Evolutionary conservation across 148 eudicot species (phyloP).

Genomic region (Silene uniflora): DNA sequence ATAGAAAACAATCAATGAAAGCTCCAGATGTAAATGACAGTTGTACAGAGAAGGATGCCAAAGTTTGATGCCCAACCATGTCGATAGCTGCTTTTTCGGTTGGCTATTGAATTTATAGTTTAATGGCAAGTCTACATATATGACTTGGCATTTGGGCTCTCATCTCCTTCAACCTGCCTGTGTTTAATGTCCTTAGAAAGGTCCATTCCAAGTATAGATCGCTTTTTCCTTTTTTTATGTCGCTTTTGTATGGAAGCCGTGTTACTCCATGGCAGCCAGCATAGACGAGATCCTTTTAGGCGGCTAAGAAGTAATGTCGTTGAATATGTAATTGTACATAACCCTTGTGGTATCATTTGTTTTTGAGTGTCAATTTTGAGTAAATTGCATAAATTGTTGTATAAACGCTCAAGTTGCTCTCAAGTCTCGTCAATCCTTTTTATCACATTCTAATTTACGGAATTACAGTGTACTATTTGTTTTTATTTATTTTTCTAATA

Average conservation of each 20-base stretch:
- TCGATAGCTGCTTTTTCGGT: conserved; percentile 9
- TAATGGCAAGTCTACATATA: not conserved
- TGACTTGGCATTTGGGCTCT: not conserved
- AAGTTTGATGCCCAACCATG: not conserved
- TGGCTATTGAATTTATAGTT: not conserved
- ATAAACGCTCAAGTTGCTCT: not conserved
- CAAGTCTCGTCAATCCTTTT: no score
- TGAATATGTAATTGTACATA: conserved; percentile 1
- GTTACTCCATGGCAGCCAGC: not conserved
- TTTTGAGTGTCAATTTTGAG: not conserved
- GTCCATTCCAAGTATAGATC: conserved; percentile 1
- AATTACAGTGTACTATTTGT: no score
- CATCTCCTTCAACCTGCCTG: not conserved
- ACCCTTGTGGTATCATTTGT: not conserved
- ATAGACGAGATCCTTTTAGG: not conserved
- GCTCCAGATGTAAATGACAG: conserved; percentile 8
- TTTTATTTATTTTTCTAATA: no score
- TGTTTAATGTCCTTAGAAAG: not conserved
- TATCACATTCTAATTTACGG: no score
- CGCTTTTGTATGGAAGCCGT: not conserved
- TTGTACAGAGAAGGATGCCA: conserved; percentile 24
- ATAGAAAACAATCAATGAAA: conserved; percentile 29
- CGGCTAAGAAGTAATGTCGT: not conserved
- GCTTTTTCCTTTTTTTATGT: not conserved
- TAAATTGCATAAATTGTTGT: not conserved